phyloP scores from a whole-genome alignment of 441 rosid species.

The Arabidopsis hybrid region DNA sequence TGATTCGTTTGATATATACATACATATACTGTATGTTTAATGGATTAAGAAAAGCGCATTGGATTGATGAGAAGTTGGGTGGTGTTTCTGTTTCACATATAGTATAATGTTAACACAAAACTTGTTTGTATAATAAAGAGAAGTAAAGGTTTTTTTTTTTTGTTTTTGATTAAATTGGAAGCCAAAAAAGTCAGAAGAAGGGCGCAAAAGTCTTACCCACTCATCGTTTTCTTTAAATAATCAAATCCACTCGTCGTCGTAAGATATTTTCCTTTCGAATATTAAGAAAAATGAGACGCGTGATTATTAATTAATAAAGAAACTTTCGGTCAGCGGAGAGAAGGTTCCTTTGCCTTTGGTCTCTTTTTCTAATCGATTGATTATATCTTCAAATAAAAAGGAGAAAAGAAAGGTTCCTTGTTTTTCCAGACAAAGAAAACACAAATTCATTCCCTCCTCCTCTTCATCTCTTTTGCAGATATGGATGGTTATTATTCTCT shows the following conservation, averaged over 20 bases:
- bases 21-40: background rate
- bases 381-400: background rate
- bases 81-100: conserved; percentile 20
- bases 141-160: background rate
- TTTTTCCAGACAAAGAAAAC: background rate
- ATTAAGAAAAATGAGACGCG: background rate
- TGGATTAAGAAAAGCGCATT: conserved; percentile 7
- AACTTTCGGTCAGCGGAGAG: background rate
- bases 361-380: no score
- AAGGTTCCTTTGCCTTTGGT: background rate
- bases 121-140: background rate
- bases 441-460: background rate
- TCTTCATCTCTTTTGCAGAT: background rate
- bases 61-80: conserved; percentile 25
- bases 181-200: conserved; percentile 2
- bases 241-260: background rate
- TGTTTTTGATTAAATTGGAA: background rate
- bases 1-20: conserved; percentile 13
- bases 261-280: background rate
- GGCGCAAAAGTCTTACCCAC: conserved; percentile 9
- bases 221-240: background rate
- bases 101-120: no score
- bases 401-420: background rate
- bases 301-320: background rate
- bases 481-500: conserved; percentile 47